Evolutionary conservation across 768 basidiomycete genomes (phyloP), one percentile per base, ranked within the genome.

Genomic region (Nidula microcarpa): DNA sequence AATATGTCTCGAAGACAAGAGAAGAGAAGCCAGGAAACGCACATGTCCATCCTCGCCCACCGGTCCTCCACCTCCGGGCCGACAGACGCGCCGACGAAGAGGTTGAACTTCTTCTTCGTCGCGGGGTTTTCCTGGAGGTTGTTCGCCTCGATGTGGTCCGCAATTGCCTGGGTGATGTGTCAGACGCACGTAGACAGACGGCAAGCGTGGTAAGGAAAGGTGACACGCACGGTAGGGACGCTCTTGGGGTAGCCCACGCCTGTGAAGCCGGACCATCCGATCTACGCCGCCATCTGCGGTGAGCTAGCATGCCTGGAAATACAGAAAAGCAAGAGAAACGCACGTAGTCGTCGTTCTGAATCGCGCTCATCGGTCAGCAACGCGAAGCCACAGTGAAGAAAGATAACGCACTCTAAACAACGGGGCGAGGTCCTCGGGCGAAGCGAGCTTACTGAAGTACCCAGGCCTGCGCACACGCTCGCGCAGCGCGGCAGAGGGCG

Each of bases 231-330:
- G 0, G 74, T 71, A 14, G 76, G 77, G 23, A 75, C 68, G 3
- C 62, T 63, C 55, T 79, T 78, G 23, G 77, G 77, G 56, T 79
- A 79, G 11, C 77, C 77, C 8, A 79, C 77, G 18, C 77, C 77
- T 17, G 76, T 79, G 57, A 78, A 79, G 4, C 76, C 77, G 37
- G 75, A 76, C 74, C 75, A 79, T 34, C 76, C 77, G 55, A 79
- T 78, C 76, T 78, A 61, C 34, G 16, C 6, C 23, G 14, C 9
- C 5, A 45, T 36, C 51, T 32, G 13, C 50, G 17, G 9, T 36
- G 49, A 33, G 35, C n/a, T n/a, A 32, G 0, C n/a, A 47, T 33
- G 39, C 47, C 2, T 34, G n/a, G 43, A 48, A 2, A 48, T 34
- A 7, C 9, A 32, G 30, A 37, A 9, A 16, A 7, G 18, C 43